A percentile compares a stretch with the other conserved stretches of the same genome.
phyloP scores from a whole-genome alignment of 108 stramenopile species.

The Cyclotella baltica region DNA sequence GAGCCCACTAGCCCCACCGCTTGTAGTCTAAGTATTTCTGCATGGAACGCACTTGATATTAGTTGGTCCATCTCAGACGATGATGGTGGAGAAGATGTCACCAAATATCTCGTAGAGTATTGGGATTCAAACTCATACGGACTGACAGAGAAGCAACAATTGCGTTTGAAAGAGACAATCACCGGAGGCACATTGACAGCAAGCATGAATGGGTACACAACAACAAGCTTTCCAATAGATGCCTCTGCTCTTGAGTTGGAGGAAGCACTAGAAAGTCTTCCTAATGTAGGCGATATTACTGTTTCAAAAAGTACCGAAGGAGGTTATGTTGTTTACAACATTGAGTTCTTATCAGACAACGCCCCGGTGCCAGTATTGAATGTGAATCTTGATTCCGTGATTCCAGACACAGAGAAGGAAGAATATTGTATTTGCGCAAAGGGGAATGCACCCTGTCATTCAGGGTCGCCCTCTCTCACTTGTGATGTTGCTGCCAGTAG shows the following conservation, averaged over 20 bases:
- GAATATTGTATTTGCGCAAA: constrained; percentile 53
- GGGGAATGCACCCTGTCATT: constrained; percentile 13
- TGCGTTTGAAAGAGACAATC: constrained; percentile 32
- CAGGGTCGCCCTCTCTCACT: constrained; percentile 8
- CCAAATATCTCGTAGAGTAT: constrained; percentile 69
- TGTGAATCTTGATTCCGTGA: constrained; percentile 13
- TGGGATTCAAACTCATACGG: constrained; percentile 55
- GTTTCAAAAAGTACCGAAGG: constrained; percentile 27
- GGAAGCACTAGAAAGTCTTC: constrained; percentile 48
- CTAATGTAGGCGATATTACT: constrained; percentile 54
- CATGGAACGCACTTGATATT: constrained; percentile 57
- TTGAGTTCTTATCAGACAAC: constrained; percentile 39
- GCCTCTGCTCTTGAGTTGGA: constrained; percentile 44
- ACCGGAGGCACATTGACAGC: constrained; percentile 36
- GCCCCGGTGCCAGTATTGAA: constrained; percentile 41
- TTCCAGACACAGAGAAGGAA: constrained; percentile 3
- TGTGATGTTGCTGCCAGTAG: constrained; percentile 24
- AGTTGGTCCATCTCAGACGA: constrained; percentile 64
- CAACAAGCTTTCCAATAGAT: constrained; percentile 12
- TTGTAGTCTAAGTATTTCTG: constrained; percentile 53
- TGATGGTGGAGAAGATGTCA: constrained; percentile 70
- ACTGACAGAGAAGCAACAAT: constrained; percentile 50
- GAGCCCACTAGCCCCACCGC: constrained; percentile 59
- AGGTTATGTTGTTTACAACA: constrained; percentile 24
- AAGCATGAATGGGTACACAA: constrained; percentile 19